Evolutionary conservation across 2,329 filamentous ascomycete species (phyloP), one percentile per base, ranked within the genome.

Genomic region (Nothophoma quercina): DNA sequence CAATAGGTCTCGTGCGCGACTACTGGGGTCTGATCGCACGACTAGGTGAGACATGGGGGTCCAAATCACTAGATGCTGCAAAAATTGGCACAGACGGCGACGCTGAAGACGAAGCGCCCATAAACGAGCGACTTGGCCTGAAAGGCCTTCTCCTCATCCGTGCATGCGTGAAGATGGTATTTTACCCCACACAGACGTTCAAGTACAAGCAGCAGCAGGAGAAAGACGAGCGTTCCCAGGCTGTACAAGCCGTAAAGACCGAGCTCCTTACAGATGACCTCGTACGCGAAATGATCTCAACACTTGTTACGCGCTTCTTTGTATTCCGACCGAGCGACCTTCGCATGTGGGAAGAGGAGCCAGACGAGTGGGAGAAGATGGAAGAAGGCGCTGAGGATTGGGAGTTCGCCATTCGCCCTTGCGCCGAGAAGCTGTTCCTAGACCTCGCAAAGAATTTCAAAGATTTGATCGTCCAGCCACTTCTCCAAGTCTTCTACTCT

Each of bases 381-480:
- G 92, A 97, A 77, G 91, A 96, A 66, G 89, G 88, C 55, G 87
- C 89, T 28, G 90, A 91, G 62, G 73, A 74, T 54, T 98, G 90
- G 83, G 92, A 98, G 67, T 97, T 93, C 78, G 90, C 93, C 52
- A 88, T 98, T 45, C 87, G 93, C 25, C 91, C 93, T 2, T 98
- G 93, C 70, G 88, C 95, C 0, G 95, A 99, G 75, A 96, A 93
- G 74, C 81, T 99, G 12, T 96, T 98, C 74, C 82, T 97, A 62
- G 93, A 97, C 65, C 84, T 99, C 15, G 85, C 96, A 55, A 90
- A 91, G 56, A 88, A 96, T 76, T 96, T 91, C 81, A 96, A 95
- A 75, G 80, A 88, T 38, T 80, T 96, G 22, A 83, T 98, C 30
- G 84, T 91, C 8, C 84, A 88, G 36, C 92, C 91, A 13, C 78